phyloP scores from a whole-genome alignment of 2,329 filamentous ascomycete species.

The Geosmithia putterillii region DNA sequence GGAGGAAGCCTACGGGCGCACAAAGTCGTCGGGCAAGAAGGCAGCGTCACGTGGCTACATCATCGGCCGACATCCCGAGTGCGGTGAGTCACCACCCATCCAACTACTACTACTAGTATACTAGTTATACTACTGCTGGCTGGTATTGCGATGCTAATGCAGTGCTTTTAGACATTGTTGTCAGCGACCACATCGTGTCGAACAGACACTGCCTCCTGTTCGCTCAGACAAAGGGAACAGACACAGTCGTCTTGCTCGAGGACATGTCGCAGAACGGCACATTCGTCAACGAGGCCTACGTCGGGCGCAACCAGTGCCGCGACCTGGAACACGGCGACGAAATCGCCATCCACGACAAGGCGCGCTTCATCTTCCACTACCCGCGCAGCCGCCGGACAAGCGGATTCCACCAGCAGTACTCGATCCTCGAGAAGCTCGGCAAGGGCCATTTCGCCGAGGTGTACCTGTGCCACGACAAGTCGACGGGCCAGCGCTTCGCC shows the following conservation, averaged over 20 bases:
- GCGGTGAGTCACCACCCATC: slow-evolving; percentile 47
- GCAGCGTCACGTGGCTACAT: slow-evolving; percentile 69
- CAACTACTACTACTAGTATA: not conserved
- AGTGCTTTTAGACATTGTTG: slow-evolving; percentile 44
- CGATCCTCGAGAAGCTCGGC: slow-evolving; percentile 70
- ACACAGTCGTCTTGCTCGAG: slow-evolving; percentile 66
- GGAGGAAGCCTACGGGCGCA: slow-evolving; percentile 48
- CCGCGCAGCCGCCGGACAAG: slow-evolving; percentile 63
- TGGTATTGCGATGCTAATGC: slow-evolving; percentile 1
- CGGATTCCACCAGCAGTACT: slow-evolving; percentile 78
- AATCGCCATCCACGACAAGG: slow-evolving; percentile 73
- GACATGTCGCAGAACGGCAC: slow-evolving; percentile 95
- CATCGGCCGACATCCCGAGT: slow-evolving; percentile 87
- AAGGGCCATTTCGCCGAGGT: slow-evolving; percentile 95
- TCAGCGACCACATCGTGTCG: slow-evolving; percentile 71
- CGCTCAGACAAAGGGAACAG: slow-evolving; percentile 42
- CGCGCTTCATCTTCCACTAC: slow-evolving; percentile 85
- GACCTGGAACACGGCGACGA: slow-evolving; percentile 86
- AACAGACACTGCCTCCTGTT: slow-evolving; percentile 72
- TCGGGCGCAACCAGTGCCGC: slow-evolving; percentile 84
- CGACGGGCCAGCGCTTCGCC: slow-evolving; percentile 69
- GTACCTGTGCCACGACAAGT: slow-evolving; percentile 79
- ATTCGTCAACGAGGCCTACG: slow-evolving; percentile 82
- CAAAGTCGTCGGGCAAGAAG: slow-evolving; percentile 42
- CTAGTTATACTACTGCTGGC: not conserved